Evolutionary conservation across 768 basidiomycete species (phyloP).

Genomic region (Mycena haematopus): DNA sequence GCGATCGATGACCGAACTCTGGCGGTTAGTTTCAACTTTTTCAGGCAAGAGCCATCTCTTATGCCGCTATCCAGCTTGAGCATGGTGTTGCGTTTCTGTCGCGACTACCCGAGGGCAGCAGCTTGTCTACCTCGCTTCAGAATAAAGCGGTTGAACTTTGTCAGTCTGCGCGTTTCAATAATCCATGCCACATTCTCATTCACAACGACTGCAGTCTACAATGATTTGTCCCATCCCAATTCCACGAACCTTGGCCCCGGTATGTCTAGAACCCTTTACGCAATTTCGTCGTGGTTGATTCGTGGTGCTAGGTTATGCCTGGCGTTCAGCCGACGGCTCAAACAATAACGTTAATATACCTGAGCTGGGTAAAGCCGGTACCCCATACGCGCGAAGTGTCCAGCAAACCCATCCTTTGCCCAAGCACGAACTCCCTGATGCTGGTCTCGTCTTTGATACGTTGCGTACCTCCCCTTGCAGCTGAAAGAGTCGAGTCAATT

Average conservation of each 20-base stretch:
- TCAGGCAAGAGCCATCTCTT: neutral
- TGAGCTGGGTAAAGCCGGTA: slow-evolving; percentile 77
- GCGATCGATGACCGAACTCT: slow-evolving; percentile 81
- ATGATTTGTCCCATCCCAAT: slow-evolving; percentile 83
- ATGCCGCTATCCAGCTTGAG: slow-evolving; percentile 60
- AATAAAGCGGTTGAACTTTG: slow-evolving; percentile 61
- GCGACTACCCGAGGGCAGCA: slow-evolving; percentile 54
- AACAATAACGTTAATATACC: slow-evolving; percentile 76
- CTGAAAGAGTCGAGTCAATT: neutral
- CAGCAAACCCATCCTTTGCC: slow-evolving; percentile 73
- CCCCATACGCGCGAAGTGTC: slow-evolving; percentile 84
- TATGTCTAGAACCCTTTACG: neutral
- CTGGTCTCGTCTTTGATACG: slow-evolving; percentile 83
- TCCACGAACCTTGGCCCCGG: slow-evolving; percentile 67
- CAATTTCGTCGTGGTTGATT: neutral
- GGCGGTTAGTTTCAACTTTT: slow-evolving; percentile 53
- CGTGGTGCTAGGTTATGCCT: slow-evolving; percentile 52
- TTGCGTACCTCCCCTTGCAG: slow-evolving; percentile 35
- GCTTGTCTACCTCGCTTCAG: slow-evolving; percentile 43
- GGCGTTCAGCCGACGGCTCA: slow-evolving; percentile 79
- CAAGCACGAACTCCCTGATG: slow-evolving; percentile 73
- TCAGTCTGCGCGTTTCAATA: slow-evolving; percentile 45
- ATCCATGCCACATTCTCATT: neutral
- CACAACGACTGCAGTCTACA: slow-evolving; percentile 60
- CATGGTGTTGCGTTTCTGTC: slow-evolving; percentile 70